Conservation (phyloP, 805 yeast species). For the Monosporozyma solicola region DNA sequence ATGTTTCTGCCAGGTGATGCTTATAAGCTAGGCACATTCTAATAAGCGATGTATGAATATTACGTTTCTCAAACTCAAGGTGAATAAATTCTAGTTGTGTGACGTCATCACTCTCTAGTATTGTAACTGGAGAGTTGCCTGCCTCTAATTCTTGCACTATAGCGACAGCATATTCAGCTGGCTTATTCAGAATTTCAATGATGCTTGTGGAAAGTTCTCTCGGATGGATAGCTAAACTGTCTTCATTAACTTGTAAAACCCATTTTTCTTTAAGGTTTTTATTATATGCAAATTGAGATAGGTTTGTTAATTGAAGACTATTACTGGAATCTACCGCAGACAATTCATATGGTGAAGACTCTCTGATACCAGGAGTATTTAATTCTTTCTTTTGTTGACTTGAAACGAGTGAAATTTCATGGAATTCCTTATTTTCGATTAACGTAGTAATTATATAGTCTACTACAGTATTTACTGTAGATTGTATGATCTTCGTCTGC, state of each 20-base stretch:
- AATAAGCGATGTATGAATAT: conserved; percentile 16
- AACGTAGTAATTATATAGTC: conserved; percentile 22
- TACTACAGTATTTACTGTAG: conserved; percentile 14
- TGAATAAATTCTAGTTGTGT: conserved; percentile 12
- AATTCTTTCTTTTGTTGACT: background rate
- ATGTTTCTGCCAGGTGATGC: conserved; percentile 16
- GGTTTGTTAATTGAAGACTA: conserved; percentile 1
- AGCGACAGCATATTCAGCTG: conserved; percentile 19
- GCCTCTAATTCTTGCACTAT: conserved; percentile 14
- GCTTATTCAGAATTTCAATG: conserved; percentile 16
- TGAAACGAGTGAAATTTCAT: background rate
- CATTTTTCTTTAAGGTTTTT: conserved; percentile 10
- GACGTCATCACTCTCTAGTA: conserved; percentile 14
- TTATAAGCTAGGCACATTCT: conserved; percentile 20
- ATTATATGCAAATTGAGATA: conserved; percentile 7
- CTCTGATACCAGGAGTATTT: background rate
- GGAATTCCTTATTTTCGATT: background rate
- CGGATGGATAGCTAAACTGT: conserved; percentile 18
- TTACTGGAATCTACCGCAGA: conserved; percentile 1
- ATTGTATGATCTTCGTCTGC: conserved; percentile 6
- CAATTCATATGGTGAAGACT: background rate
- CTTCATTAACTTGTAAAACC: conserved; percentile 23
- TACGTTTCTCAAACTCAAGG: conserved; percentile 14
- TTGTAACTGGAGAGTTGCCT: conserved; percentile 15
- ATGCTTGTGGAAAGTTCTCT: conserved; percentile 21